Conservation (phyloP, 2,329 filamentous ascomycete species). For the Magnaporthiopsis incrustans region DNA sequence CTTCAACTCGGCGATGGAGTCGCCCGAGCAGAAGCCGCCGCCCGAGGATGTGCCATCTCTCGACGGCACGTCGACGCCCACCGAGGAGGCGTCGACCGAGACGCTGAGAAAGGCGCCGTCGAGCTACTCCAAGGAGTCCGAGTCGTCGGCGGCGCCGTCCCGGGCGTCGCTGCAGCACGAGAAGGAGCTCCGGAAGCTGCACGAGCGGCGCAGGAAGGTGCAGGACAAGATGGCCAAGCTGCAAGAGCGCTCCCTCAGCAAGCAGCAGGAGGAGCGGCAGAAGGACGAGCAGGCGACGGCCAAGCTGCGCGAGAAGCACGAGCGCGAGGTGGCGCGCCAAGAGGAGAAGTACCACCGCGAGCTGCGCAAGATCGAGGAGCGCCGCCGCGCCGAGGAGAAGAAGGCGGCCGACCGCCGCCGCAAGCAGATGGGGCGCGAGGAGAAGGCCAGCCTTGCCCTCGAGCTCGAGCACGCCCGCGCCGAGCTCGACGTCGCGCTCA, state of each 20-base stretch:
- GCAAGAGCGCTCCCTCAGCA: conserved; percentile 37
- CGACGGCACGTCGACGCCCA: conserved; percentile 9
- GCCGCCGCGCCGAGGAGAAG: conserved; percentile 52
- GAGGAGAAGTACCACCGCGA: conserved; percentile 60
- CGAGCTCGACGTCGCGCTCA: conserved; percentile 43
- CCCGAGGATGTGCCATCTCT: conserved; percentile 5
- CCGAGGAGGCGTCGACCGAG: conserved; percentile 7
- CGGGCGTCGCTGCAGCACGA: conserved; percentile 36
- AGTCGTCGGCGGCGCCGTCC: conserved; percentile 12
- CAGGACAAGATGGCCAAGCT: conserved; percentile 54
- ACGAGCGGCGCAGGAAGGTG: conserved; percentile 51
- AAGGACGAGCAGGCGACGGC: conserved; percentile 30
- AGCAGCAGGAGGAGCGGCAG: conserved; percentile 34
- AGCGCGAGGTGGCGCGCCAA: conserved; percentile 54
- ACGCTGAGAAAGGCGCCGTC: conserved; percentile 19
- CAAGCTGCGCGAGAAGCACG: conserved; percentile 56
- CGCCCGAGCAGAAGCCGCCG: conserved; percentile 20
- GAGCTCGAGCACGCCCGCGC: conserved; percentile 45
- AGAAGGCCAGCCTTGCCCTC: conserved; percentile 36
- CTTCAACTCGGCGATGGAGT: conserved; percentile 41
- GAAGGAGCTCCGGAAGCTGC: conserved; percentile 57
- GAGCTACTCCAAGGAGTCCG: conserved; percentile 31
- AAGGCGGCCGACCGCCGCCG: conserved; percentile 45
- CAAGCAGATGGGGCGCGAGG: conserved; percentile 47
- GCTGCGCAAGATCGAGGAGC: conserved; percentile 55